These are phyloP conservation scores for Penicillium goetzii DNA, from an alignment of 495 filamentous ascomycete species.

Conservation along the genomic window DNA sequence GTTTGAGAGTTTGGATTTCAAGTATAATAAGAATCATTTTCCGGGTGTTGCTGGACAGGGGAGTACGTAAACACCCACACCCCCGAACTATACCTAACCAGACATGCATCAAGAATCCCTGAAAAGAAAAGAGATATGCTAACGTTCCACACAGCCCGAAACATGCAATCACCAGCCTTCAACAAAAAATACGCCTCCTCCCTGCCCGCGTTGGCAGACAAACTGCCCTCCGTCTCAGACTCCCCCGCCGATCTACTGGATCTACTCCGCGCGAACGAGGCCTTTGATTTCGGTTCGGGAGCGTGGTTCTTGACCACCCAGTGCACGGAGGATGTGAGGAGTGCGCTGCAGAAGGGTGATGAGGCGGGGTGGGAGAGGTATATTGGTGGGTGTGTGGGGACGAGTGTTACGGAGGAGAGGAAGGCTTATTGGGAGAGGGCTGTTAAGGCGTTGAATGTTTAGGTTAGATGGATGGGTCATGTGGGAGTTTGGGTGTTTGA, in stretches of 20 bases:
- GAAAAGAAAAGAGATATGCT: not conserved
- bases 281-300: conserved; percentile 71
- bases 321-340: conserved; percentile 54
- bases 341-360: conserved; percentile 50
- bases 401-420: conserved; percentile 52
- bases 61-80: conserved; percentile 22
- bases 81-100: not conserved
- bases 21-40: conserved; percentile 67
- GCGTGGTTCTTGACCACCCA: conserved; percentile 75
- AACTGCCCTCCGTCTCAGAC: conserved; percentile 40
- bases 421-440: conserved; percentile 59
- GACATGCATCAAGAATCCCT: not conserved
- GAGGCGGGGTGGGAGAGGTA: conserved; percentile 64
- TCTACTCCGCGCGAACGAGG: conserved; percentile 59
- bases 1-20: conserved; percentile 69
- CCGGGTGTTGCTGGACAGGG: conserved; percentile 72
- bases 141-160: conserved; percentile 51
- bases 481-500: not conserved
- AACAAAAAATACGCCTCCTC: conserved; percentile 66
- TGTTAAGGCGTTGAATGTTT: conserved; percentile 40
- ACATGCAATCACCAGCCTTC: conserved; percentile 70
- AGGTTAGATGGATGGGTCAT: too few relatives aligned
- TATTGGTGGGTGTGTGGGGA: conserved; percentile 65
- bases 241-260: conserved; percentile 55
- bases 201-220: conserved; percentile 50